Conservation (phyloP, 148 eudicot genomes). For the Fagopyrum esculentum region DNA sequence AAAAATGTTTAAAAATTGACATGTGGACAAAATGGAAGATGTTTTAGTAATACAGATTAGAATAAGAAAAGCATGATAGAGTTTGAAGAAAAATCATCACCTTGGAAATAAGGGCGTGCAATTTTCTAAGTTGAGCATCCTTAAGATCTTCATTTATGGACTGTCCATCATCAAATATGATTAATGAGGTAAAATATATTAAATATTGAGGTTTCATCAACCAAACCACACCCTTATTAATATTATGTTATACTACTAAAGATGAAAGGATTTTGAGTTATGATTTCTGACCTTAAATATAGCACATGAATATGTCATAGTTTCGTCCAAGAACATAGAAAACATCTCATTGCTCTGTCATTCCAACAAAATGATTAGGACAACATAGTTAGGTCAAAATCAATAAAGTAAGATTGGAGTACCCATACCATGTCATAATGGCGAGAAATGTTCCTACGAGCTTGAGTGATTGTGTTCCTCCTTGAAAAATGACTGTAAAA, state of each 20-base stretch:
- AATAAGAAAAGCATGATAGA: not conserved
- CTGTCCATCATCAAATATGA: slow-evolving; percentile 23
- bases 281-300: slow-evolving; percentile 55
- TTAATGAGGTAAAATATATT: not conserved
- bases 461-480: slow-evolving; percentile 69
- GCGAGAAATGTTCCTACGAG: slow-evolving; percentile 84
- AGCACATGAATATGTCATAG: slow-evolving; percentile 95
- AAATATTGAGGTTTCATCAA: not conserved
- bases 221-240: not conserved
- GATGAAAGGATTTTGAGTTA: not conserved
- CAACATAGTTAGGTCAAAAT: no score
- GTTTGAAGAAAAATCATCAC: slow-evolving; percentile 17
- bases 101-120: slow-evolving; percentile 52
- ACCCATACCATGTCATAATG: slow-evolving; percentile 77
- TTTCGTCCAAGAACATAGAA: slow-evolving; percentile 82
- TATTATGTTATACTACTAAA: not conserved
- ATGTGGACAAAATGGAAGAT: no score
- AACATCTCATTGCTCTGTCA: slow-evolving; percentile 85
- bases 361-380: not conserved
- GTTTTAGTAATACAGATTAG: not conserved
- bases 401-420: not conserved
- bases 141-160: slow-evolving; percentile 65
- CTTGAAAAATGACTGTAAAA: slow-evolving; percentile 63
- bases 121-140: slow-evolving; percentile 74
- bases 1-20: no score